Evolutionary conservation across 2,329 filamentous ascomycete genomes (phyloP).

Genomic region (Rugonectria rugulosa): DNA sequence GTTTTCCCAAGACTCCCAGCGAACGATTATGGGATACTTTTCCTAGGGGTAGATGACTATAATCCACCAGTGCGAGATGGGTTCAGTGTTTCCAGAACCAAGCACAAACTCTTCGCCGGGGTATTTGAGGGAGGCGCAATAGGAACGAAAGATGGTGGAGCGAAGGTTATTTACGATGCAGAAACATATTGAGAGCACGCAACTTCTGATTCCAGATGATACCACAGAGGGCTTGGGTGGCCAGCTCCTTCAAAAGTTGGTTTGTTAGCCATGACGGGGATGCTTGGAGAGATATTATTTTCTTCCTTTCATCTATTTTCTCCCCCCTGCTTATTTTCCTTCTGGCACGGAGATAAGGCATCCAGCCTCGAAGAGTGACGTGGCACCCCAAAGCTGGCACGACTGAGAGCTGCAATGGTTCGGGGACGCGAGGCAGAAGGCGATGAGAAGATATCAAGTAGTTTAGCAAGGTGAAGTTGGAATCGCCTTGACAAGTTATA

Average conservation of each 20-base stretch:
- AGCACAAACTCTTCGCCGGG: conserved; percentile 9
- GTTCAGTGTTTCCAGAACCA: conserved; percentile 6
- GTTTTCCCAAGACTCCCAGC: conserved; percentile 81
- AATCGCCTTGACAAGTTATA: conserved; percentile 17
- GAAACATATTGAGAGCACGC: conserved; percentile 30
- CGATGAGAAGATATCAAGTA: not conserved
- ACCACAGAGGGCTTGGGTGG: conserved; percentile 29
- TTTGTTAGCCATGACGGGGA: conserved; percentile 18
- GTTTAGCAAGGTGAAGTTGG: not conserved
- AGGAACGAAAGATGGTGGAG: conserved; percentile 17
- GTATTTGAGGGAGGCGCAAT: conserved; percentile 24
- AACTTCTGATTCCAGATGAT: conserved; percentile 34
- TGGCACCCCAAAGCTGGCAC: not conserved
- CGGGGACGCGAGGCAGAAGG: not conserved
- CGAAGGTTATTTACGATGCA: conserved; percentile 28
- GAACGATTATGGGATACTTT: conserved; percentile 81
- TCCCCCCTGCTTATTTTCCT: conserved; percentile 16
- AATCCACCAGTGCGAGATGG: conserved; percentile 13
- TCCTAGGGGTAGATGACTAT: conserved; percentile 52
- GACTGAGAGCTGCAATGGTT: not conserved
- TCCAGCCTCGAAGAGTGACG: conserved; percentile 8
- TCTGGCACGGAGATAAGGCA: conserved; percentile 6
- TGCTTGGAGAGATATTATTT: conserved; percentile 25
- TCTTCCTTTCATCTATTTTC: conserved; percentile 6
- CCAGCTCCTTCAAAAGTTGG: conserved; percentile 22